Evolutionary conservation across 2,329 filamentous ascomycete species (phyloP).

Genomic region (Aspergillus sclerotialis): DNA sequence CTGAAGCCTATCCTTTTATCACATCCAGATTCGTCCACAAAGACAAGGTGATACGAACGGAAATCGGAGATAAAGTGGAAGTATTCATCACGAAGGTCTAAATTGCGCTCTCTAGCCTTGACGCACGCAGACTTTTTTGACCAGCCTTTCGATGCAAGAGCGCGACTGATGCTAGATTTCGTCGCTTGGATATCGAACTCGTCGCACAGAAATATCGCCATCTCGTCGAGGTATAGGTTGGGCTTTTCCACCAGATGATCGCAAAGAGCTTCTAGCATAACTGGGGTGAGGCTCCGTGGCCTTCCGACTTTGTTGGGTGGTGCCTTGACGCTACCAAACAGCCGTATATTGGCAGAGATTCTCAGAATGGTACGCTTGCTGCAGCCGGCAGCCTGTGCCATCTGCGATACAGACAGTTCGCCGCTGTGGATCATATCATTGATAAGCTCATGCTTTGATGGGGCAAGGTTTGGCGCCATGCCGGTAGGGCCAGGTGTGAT

Average conservation of each 20-base stretch:
- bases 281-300: constrained; percentile 15
- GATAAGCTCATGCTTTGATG: constrained; percentile 1
- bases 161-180: constrained; percentile 15
- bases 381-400: constrained; percentile 3
- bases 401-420: not conserved
- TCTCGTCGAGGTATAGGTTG: constrained; percentile 22
- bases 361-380: constrained; percentile 1
- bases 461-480: not conserved
- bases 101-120: not conserved
- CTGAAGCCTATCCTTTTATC: constrained; percentile 11
- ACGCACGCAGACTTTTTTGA: constrained; percentile 8
- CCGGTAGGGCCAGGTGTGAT: too few relatives aligned
- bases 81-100: not conserved
- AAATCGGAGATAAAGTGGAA: not conserved
- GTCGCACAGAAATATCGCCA: constrained; percentile 21
- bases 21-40: constrained; percentile 9
- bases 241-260: constrained; percentile 25
- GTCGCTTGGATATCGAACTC: constrained; percentile 16
- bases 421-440: constrained; percentile 2
- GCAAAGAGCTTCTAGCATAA: constrained; percentile 23
- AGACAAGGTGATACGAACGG: not conserved
- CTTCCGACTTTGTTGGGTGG: constrained; percentile 2
- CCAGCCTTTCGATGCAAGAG: constrained; percentile 18
- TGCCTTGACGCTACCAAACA: constrained; percentile 2
- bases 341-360: constrained; percentile 1